Percentiles rank a stretch among this genome's conserved stretches.
Conservation (phyloP, 129 eudicot species). For the Artemisia tridentata region DNA sequence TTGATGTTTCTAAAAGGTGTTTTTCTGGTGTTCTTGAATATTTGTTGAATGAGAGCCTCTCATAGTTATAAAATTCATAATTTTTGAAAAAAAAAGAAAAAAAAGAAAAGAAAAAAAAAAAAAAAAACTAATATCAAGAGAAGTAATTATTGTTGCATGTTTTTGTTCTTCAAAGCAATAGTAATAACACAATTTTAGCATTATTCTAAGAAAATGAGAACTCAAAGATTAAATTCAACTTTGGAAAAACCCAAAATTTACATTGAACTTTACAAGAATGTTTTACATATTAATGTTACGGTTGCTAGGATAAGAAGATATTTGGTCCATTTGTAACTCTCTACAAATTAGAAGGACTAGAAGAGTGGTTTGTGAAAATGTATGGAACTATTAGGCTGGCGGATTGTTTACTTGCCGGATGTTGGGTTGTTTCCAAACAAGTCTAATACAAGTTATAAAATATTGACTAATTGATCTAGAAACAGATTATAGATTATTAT, state of each 20-base stretch:
- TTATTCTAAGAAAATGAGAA: too few relatives aligned
- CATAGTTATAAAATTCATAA: not conserved
- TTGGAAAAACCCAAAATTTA: too few relatives aligned
- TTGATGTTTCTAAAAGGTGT: too few relatives aligned
- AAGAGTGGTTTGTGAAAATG: not conserved
- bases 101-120: not conserved
- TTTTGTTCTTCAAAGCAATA: too few relatives aligned
- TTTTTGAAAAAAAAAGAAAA: too few relatives aligned
- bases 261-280: too few relatives aligned
- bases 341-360: not conserved
- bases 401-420: slow-evolving; percentile 26
- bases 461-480: not conserved
- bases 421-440: slow-evolving; percentile 27
- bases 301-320: not conserved
- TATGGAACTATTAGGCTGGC: slow-evolving; percentile 15
- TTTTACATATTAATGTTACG: not conserved
- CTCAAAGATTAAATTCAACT: too few relatives aligned
- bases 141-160: too few relatives aligned
- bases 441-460: not conserved
- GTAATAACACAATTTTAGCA: too few relatives aligned
- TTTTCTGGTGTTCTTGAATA: too few relatives aligned
- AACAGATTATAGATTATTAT: not conserved
- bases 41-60: not conserved
- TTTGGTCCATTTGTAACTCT: not conserved
- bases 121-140: too few relatives aligned